phyloP scores from a whole-genome alignment of 1,284 basidiomycete species.

The Amylostereum chailletii region DNA sequence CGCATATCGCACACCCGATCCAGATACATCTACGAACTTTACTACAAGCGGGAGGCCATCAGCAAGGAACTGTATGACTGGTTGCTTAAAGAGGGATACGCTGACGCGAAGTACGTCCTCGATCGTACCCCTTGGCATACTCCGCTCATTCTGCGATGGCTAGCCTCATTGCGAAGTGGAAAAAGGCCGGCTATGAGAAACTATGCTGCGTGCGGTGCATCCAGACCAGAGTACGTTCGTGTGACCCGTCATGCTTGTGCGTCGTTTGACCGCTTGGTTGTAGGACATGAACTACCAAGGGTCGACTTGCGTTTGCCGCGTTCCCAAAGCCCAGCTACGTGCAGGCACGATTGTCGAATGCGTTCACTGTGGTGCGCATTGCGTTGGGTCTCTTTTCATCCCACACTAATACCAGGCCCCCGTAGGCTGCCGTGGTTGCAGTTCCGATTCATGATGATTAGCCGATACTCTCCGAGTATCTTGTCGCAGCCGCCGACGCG shows the following conservation, averaged over 20 bases:
- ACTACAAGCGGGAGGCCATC: conserved; percentile 97
- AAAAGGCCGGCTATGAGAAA: conserved; percentile 98
- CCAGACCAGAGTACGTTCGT: conserved; percentile 69
- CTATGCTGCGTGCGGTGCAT: conserved; percentile 97
- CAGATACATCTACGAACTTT: conserved; percentile 96
- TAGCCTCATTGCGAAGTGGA: conserved; percentile 99
- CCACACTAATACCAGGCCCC: conserved; percentile 7
- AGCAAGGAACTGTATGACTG: conserved; percentile 94
- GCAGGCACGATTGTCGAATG: conserved; percentile 94
- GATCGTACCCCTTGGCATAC: neutral
- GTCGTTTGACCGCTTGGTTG: conserved; percentile 1
- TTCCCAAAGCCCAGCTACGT: conserved; percentile 90
- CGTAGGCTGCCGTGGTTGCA: conserved; percentile 73
- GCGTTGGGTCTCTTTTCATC: conserved; percentile 1
- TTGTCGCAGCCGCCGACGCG: no score
- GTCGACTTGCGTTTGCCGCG: conserved; percentile 97
- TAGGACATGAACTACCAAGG: conserved; percentile 99
- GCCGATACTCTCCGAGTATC: no score
- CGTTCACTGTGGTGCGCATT: conserved; percentile 84
- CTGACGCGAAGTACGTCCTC: conserved; percentile 82
- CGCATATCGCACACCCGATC: conserved; percentile 93
- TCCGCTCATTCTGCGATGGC: conserved; percentile 6
- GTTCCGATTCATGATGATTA: conserved; percentile 61
- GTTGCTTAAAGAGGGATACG: conserved; percentile 96
- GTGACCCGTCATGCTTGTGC: neutral